phyloP scores from a whole-genome alignment of 768 basidiomycete genomes.

The Daedalea quercina region DNA sequence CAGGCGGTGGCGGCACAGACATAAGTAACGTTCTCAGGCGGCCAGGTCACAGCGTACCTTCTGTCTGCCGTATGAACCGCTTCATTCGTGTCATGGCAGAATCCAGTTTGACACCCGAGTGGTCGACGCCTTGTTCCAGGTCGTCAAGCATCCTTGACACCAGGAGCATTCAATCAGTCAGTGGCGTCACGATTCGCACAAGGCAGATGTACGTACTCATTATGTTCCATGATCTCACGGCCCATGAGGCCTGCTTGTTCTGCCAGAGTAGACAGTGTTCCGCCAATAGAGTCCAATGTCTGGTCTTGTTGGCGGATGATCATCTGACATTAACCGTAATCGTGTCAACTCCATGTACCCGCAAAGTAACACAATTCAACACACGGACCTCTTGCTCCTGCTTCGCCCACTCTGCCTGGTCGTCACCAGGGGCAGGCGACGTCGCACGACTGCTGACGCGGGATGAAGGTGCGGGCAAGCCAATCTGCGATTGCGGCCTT shows the following conservation, averaged over 20 bases:
- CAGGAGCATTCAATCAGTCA: background rate
- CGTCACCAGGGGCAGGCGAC: conserved; percentile 36
- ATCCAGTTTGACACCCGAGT: conserved; percentile 56
- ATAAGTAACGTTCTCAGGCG: background rate
- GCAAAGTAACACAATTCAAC: background rate
- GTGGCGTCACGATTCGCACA: background rate
- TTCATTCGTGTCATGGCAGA: conserved; percentile 68
- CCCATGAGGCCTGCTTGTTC: conserved; percentile 96
- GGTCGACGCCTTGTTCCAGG: conserved; percentile 75
- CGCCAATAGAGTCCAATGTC: conserved; percentile 81
- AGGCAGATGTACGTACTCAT: conserved; percentile 50
- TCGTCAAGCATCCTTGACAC: conserved; percentile 70
- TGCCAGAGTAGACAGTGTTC: conserved; percentile 76
- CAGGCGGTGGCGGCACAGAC: background rate
- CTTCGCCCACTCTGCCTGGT: conserved; percentile 73
- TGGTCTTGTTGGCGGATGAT: conserved; percentile 86
- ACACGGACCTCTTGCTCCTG: conserved; percentile 77
- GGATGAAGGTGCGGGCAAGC: background rate
- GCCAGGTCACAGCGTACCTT: conserved; percentile 39
- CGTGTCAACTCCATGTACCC: background rate
- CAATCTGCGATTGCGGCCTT: conserved; percentile 17
- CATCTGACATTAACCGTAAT: conserved; percentile 38
- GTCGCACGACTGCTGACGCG: conserved; percentile 3
- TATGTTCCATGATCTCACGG: conserved; percentile 85
- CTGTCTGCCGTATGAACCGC: conserved; percentile 81